Conservation (phyloP, 1,284 basidiomycete species). For the Porphyrellus sp. region DNA sequence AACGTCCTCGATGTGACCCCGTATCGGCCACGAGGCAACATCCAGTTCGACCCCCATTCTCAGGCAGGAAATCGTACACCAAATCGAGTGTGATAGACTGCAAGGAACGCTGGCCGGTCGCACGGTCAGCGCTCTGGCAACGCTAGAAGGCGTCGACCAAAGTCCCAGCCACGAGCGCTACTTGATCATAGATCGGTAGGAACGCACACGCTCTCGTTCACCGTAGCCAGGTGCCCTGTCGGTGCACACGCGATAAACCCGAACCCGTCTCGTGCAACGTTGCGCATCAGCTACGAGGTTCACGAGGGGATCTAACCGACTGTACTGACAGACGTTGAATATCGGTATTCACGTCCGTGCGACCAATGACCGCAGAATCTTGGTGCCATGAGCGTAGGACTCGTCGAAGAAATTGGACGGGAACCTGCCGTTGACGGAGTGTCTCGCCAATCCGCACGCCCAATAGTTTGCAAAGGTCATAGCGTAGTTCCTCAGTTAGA, state of each 20-base stretch:
- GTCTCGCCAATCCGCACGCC: constrained; percentile 38
- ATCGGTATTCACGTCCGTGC: constrained; percentile 30
- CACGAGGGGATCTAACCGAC: neutral
- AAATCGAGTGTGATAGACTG: constrained; percentile 20
- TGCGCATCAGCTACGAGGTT: constrained; percentile 7
- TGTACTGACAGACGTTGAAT: constrained; percentile 44
- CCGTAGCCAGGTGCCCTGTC: constrained; percentile 43
- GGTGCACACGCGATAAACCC: constrained; percentile 45
- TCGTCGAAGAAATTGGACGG: constrained; percentile 32
- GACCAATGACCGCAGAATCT: constrained; percentile 36
- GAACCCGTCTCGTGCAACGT: constrained; percentile 43
- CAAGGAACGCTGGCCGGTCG: neutral
- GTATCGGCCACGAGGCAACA: constrained; percentile 35
- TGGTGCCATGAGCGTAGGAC: constrained; percentile 36
- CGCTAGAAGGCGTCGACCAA: no score
- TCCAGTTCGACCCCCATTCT: constrained; percentile 30
- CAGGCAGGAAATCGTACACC: constrained; percentile 27
- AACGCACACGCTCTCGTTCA: constrained; percentile 42
- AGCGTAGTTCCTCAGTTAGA: constrained; percentile 32
- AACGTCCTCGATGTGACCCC: constrained; percentile 39
- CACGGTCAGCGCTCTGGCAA: no score
- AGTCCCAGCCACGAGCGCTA: constrained; percentile 38
- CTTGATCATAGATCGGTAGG: constrained; percentile 50
- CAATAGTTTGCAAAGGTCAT: constrained; percentile 41
- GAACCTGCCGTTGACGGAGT: constrained; percentile 42